Percentiles rank a stretch among this genome's conserved stretches.
These are phyloP conservation scores for Linum usitatissimum DNA, from an alignment of 345 rosid genomes.

Conservation along the genomic window DNA sequence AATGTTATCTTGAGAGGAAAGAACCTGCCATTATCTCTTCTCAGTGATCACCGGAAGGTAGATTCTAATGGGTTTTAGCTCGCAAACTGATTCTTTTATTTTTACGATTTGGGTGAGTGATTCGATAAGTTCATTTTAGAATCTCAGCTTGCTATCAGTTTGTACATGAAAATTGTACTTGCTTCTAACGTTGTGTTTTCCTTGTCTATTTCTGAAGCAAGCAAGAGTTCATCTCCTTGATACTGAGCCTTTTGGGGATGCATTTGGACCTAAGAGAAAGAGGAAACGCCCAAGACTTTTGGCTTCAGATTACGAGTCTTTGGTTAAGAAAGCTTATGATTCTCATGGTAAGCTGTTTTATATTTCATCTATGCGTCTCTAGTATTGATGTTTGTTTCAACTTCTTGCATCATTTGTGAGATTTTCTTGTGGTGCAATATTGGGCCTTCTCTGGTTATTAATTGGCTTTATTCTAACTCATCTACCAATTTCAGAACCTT, in stretches of 20 bases:
- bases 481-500: too few species aligned
- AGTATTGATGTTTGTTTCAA: background rate
- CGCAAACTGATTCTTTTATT: background rate
- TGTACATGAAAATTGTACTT: too few species aligned
- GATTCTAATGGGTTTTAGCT: background rate
- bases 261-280: constrained; percentile 69
- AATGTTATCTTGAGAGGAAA: constrained; percentile 75
- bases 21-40: constrained; percentile 70
- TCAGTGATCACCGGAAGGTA: constrained; percentile 72
- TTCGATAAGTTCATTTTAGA: background rate
- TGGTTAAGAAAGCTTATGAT: constrained; percentile 60
- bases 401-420: background rate
- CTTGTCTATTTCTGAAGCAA: constrained; percentile 37
- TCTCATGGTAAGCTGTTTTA: constrained; percentile 53
- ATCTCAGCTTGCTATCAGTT: background rate
- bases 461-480: too few species aligned
- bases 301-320: constrained; percentile 73
- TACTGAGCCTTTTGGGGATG: constrained; percentile 70
- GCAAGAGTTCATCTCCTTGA: constrained; percentile 82
- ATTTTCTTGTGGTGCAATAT: too few species aligned
- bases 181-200: background rate
- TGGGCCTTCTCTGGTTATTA: too few species aligned
- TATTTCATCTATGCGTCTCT: background rate
- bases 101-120: background rate
- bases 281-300: constrained; percentile 79